These are phyloP conservation scores for Plicaturopsis crispa DNA, from an alignment of 768 basidiomycete species.

Conservation along the genomic window DNA sequence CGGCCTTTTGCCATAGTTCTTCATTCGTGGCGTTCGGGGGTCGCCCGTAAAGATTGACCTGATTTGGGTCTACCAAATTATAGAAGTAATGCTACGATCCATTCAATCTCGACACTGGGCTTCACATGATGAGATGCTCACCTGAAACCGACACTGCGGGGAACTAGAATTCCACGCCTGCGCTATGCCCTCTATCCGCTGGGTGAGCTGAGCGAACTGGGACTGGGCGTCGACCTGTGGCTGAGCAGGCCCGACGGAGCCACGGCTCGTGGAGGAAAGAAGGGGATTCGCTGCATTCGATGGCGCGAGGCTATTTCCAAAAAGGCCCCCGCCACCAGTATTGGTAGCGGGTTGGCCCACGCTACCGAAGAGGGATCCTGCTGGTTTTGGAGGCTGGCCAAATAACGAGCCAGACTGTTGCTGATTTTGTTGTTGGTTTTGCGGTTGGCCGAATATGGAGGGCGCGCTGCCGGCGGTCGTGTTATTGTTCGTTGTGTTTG, in stretches of 20 bases:
- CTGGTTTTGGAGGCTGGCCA: slow-evolving; percentile 15
- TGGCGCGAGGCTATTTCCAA: slow-evolving; percentile 1
- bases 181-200: slow-evolving; percentile 57
- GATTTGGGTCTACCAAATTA: slow-evolving; percentile 68
- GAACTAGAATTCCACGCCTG: slow-evolving; percentile 67
- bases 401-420: slow-evolving; percentile 17
- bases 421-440: slow-evolving; percentile 18
- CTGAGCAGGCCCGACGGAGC: slow-evolving; percentile 25
- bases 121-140: no score
- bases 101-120: no score
- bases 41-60: slow-evolving; percentile 59
- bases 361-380: slow-evolving; percentile 23
- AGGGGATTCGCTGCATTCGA: slow-evolving; percentile 8
- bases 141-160: slow-evolving; percentile 75
- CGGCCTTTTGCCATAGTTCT: slow-evolving; percentile 69
- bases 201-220: slow-evolving; percentile 45
- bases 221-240: slow-evolving; percentile 53
- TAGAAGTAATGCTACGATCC: slow-evolving; percentile 67
- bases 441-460: slow-evolving; percentile 5
- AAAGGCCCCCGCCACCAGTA: slow-evolving; percentile 9
- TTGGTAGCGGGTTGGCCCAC: slow-evolving; percentile 16
- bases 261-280: slow-evolving; percentile 5
- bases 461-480: slow-evolving; percentile 5
- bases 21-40: slow-evolving; percentile 70
- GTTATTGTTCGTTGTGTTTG: slow-evolving; percentile 8